Evolutionary conservation across 148 eudicot genomes (phyloP), one percentile per base, ranked within the genome.

Genomic region (Limonium bicolor): DNA sequence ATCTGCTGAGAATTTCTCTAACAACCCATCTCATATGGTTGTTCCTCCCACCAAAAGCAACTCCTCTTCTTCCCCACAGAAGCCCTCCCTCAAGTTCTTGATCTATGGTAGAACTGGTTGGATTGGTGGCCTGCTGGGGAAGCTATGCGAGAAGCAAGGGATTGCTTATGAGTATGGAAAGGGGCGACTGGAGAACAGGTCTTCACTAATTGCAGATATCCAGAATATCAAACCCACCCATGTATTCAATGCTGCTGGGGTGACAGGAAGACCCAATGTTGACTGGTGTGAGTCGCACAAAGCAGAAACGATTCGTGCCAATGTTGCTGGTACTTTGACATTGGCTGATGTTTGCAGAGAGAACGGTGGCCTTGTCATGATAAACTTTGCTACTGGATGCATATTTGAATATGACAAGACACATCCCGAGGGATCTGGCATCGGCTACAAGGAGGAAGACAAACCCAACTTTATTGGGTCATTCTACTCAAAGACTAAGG

Each of bases 241-340:
- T 58, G 84, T 77, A 20, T 63, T 73, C 19, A 77, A 77, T 55
- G 70, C 84, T 54, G 79, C 84, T 66, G 84, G 84, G 33, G 71
- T 77, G 27, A 77, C 84, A 10, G 84, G 84, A 19, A 63, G 84
- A 41, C 84, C 84, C 19, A 77, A 77, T 61, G 84, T 77, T 15
- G 84, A 77, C 55, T 77, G 84, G 84, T 77, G 84, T 56, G 84
- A 77, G 55, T 30, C 54, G 24, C 84, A 77, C 54, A 77, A 69
- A 58, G 55, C 79, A 6, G 84, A 77, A 61, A 77, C 84, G 22
- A 77, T 77, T 42, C 66, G 84, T 14, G 36, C 73, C 28, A 77
- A 77, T 42, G 84, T 72, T 46, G 68, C 65, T 40, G 84, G 84
- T 34, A 72, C 84, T 1, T 48, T 77, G 33, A 72, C 50, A 41